Evolutionary conservation across 371 early-diverging fungal genomes (phyloP).

Genomic region (Rhizomucor miehei): DNA sequence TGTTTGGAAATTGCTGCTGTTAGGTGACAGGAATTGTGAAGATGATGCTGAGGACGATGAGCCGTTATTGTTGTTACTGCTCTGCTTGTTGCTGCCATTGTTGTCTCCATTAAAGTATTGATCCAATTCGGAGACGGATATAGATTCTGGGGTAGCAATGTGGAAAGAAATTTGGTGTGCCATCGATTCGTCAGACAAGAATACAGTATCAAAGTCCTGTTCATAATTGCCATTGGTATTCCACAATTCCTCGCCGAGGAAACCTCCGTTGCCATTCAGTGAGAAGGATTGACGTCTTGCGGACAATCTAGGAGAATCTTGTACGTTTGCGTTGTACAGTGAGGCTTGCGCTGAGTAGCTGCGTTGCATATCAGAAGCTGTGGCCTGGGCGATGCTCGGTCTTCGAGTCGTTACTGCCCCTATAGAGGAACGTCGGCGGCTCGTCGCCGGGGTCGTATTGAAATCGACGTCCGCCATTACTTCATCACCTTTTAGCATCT

Average conservation of each 20-base stretch:
- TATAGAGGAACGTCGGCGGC: slow-evolving; percentile 10
- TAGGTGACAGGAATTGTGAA: slow-evolving; percentile 1
- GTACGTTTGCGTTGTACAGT: not conserved
- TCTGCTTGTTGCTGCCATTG: not conserved
- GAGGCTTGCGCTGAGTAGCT: not conserved
- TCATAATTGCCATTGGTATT: slow-evolving; percentile 38
- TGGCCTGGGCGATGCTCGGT: slow-evolving; percentile 17
- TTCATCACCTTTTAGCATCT: slow-evolving; percentile 54
- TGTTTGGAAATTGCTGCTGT: not conserved
- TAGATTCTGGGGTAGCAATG: slow-evolving; percentile 47
- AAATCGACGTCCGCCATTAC: slow-evolving; percentile 35
- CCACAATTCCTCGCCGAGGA: slow-evolving; percentile 44
- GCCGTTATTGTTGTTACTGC: not conserved
- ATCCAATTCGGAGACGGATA: slow-evolving; percentile 45
- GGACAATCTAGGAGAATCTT: slow-evolving; percentile 8
- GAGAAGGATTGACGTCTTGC: slow-evolving; percentile 15
- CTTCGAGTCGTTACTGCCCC: slow-evolving; percentile 5
- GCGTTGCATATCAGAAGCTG: slow-evolving; percentile 1
- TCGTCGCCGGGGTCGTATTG: slow-evolving; percentile 1
- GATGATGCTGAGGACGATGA: slow-evolving; percentile 9
- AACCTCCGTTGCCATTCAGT: slow-evolving; percentile 4
- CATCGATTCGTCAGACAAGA: slow-evolving; percentile 27
- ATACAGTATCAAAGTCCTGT: slow-evolving; percentile 41
- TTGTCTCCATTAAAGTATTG: slow-evolving; percentile 31
- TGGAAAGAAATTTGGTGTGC: slow-evolving; percentile 25